Base-by-base conservation (phyloP, 176 grass and related monocot genomes). In the Urochloa ruziziensis region DNA sequence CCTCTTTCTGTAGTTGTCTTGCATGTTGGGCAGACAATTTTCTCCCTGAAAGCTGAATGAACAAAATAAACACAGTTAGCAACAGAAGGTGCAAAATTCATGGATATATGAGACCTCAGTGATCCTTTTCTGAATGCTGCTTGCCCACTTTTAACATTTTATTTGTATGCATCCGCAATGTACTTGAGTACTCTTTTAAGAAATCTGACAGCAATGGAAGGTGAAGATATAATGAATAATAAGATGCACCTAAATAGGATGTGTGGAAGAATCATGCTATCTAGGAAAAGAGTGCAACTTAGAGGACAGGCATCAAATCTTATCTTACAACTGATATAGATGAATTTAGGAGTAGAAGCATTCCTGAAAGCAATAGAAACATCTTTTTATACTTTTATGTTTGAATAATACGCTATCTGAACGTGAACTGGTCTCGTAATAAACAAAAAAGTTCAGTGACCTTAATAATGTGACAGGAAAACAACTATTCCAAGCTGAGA, bases 1-100 rank as follows among this genome's bases (percentile, higher is more conserved):
- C 76, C 25, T 89, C 91, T 57, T 93, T 81, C 67, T 91, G 80
- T 34, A 87, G 77, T 58, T 91, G 74, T 76, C 88, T 91, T 47
- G 62, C 80, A 87, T 84, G 80, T 36, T 96, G 86, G 57, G 73
- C 84, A 67, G 94, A 85, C 73, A 91, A 87, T 82, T 93, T 78
- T 79, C 81, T 91, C 32, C 88, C 74, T 61, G 84, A 46, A 80
- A 65, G 80, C 88, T 96, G 83, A 51, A 86, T 83, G 63, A 36
- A 83, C 69, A 21, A 82, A 77, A 82, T 39, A 63, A 87, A 79
- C 25, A 84, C 3, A 67, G 69, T 90, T 37, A 72, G 54, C 40
- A 70, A 82, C 27, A 71, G 68, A 28, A 23, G 78, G 3, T 37
- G 6, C 36, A 37, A 37, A 37, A 37, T 37, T 37, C 36, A 37